Percentiles rank a stretch among this genome's conserved stretches.
Conservation (phyloP, 176 grass and related monocot species). For the Oryza brachyantha region DNA sequence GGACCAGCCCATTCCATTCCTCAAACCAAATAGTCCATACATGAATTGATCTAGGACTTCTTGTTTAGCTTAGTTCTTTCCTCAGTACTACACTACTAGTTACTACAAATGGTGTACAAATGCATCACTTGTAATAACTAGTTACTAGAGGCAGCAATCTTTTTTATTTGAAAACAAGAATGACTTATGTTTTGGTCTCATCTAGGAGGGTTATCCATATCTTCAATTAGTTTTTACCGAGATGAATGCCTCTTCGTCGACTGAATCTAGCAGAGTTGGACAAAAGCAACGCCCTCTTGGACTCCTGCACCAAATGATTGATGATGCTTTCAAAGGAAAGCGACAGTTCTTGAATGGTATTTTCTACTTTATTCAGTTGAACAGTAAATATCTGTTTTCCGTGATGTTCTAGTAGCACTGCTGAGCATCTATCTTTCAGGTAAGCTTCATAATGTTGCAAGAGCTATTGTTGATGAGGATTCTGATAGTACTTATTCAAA, state of each 20-base stretch:
- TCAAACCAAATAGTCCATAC: too few relatives aligned
- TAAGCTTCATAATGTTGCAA: constrained; percentile 98
- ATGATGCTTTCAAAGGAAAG: constrained; percentile 97
- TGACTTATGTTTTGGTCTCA: too few relatives aligned
- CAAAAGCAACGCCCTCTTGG: constrained; percentile 96
- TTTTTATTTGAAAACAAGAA: too few relatives aligned
- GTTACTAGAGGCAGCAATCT: too few relatives aligned
- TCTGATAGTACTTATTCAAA: constrained; percentile 56
- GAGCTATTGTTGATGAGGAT: constrained; percentile 84
- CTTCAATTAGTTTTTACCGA: constrained; percentile 69
- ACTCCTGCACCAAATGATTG: constrained; percentile 93
- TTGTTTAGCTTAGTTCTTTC: too few relatives aligned
- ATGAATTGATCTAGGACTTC: too few relatives aligned
- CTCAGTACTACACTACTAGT: too few relatives aligned
- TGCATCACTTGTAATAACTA: background rate
- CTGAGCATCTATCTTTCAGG: constrained; percentile 53
- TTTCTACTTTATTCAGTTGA: constrained; percentile 31
- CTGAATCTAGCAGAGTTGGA: constrained; percentile 73
- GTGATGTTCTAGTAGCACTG: constrained; percentile 11
- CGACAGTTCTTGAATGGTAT: constrained; percentile 92
- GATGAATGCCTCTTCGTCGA: constrained; percentile 50
- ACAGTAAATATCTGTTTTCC: constrained; percentile 35
- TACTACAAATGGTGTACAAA: too few relatives aligned
- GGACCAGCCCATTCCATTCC: too few relatives aligned
- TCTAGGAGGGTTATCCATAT: constrained; percentile 65